Conservation (phyloP, 305 asterid genomes). For the Petunia hybrid region DNA sequence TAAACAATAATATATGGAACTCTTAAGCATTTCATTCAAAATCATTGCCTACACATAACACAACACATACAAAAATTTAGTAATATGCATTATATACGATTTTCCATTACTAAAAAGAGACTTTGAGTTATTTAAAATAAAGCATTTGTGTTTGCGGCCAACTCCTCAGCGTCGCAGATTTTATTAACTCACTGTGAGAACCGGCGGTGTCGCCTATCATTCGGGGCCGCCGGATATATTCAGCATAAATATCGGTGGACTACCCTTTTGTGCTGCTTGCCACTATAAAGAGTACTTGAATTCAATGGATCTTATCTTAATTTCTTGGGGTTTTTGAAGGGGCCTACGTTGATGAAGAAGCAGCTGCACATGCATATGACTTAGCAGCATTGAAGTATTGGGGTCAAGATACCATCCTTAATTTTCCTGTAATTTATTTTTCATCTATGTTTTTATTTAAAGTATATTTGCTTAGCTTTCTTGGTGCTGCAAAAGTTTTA, state of each 20-base stretch:
- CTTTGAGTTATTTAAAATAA: neutral
- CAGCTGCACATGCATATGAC: constrained; percentile 97
- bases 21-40: constrained; percentile 59
- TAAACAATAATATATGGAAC: constrained; percentile 30
- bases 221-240: too few relatives aligned
- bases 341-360: constrained; percentile 85
- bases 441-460: neutral
- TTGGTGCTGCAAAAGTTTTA: constrained; percentile 40
- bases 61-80: neutral
- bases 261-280: neutral
- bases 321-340: constrained; percentile 49
- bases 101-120: neutral
- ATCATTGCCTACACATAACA: neutral
- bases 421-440: constrained; percentile 64
- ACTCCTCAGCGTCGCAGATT: too few relatives aligned
- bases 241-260: too few relatives aligned
- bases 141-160: too few relatives aligned
- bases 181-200: too few relatives aligned
- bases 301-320: constrained; percentile 47
- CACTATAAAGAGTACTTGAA: neutral
- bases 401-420: constrained; percentile 85
- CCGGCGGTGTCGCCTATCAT: too few relatives aligned
- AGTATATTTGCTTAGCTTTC: constrained; percentile 39
- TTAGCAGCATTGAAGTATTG: constrained; percentile 95
- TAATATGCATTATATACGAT: neutral